Base-by-base conservation (phyloP, 2,329 filamentous ascomycete genomes). In the Teratosphaeria gauchensis region DNA sequence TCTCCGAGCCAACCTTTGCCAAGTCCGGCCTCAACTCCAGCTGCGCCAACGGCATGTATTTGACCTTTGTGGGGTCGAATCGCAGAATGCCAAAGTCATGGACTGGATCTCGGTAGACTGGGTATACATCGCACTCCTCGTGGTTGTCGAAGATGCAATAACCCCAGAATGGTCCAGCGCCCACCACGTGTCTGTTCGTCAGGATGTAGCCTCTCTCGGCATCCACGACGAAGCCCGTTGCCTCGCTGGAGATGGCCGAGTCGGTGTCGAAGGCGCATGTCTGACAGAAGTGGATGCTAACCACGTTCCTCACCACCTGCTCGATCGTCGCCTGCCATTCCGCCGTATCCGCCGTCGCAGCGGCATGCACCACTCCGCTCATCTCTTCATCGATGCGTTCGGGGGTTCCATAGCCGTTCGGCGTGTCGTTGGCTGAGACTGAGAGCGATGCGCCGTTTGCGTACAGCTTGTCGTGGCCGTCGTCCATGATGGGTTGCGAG, bases 141-240 rank as follows among this genome's bases (percentile, higher is more conserved):
- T 99, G 94, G 72, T 99, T 99, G 74, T 99, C 95, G 73, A 99
- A 99, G 66, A 99, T 92, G 72, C 89, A 92, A 76, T 95, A 96
- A 54, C 94, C 94, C 88, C 92, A 97, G 75, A 99, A 99, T 1
- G 94, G 94, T 0, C 94, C 94, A 0, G 94, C 83, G 64, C 94
- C 91, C 51, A 97, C 94, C 33, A 99, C 94, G 77, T 99, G 94
- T 61, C 78, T 73, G 67, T 80, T 80, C 55, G 78, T 80, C 61
- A 80, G 70, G 58, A 77, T 87, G 67, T 78, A 88, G 73, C 94
- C 94, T 73, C 84, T 85, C 76, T 96, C 87, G 4, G 94, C 90
- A 76, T 99, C 94, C 28, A 99, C 94, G 16, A 99, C 92, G 71
- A 99, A 99, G 7, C 94, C 94, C 0, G 94, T 99, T 3, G 94